These are phyloP conservation scores for Penicillium psychrosexuale DNA, from an alignment of 2,329 filamentous ascomycete genomes.

Conservation along the genomic window DNA sequence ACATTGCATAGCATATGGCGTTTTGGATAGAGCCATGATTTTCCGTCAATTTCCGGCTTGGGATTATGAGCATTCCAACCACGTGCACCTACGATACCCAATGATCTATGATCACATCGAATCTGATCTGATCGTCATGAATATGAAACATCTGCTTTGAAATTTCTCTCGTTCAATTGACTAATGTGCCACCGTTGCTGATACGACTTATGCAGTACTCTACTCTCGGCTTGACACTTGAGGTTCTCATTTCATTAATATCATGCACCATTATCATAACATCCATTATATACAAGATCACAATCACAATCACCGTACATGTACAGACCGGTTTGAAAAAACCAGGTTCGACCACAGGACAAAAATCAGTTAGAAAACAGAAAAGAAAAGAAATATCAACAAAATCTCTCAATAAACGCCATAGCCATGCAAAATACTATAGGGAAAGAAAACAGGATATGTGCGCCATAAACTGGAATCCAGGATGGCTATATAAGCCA, in stretches of 20 bases:
- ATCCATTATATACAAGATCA: conserved; percentile 11
- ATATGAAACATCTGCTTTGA: not conserved
- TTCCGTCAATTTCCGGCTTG: not conserved
- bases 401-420: not conserved
- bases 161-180: not conserved
- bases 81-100: conserved; percentile 13
- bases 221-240: not conserved
- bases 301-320: not conserved
- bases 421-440: not conserved
- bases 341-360: not conserved
- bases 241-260: conserved; percentile 6
- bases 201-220: not conserved
- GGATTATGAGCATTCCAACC: not conserved
- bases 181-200: not conserved
- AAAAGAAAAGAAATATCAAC: not conserved
- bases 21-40: not conserved
- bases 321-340: not conserved
- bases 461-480: not conserved
- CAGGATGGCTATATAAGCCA: not conserved
- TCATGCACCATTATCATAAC: conserved; percentile 20
- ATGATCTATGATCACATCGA: conserved; percentile 1
- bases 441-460: not conserved
- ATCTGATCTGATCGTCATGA: not conserved
- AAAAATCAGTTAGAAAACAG: not conserved
- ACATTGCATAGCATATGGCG: not conserved